Conservation (phyloP, 345 rosid genomes). For the Eucalyptus caleyi region DNA sequence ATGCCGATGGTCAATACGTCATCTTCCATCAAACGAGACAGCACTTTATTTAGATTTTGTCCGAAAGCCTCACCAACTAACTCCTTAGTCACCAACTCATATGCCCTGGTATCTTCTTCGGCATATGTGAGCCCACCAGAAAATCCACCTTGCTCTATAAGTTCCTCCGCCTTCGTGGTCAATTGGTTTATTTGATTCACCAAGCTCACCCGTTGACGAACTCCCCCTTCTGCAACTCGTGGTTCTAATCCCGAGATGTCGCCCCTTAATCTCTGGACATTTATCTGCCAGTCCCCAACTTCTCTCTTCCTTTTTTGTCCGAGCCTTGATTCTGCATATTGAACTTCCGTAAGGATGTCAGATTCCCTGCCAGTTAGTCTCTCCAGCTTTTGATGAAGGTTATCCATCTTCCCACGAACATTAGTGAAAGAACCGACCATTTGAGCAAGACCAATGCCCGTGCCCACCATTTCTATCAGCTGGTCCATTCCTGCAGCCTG, state of each 20-base stretch:
- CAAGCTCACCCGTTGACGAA: background rate
- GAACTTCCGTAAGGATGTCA: background rate
- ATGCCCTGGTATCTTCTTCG: background rate
- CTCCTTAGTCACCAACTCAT: rapidly evolving
- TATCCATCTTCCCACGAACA: background rate
- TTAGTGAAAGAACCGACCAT: rapidly evolving
- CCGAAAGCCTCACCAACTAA: background rate
- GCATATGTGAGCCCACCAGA: rapidly evolving
- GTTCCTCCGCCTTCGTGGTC: background rate
- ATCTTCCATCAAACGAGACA: background rate
- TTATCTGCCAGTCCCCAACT: background rate
- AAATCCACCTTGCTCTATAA: background rate
- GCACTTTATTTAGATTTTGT: background rate
- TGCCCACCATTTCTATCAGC: too few species aligned
- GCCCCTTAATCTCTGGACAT: background rate
- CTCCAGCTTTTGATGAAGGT: background rate
- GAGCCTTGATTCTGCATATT: background rate
- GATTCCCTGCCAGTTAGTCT: background rate
- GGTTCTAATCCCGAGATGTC: background rate
- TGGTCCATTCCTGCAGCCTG: too few species aligned
- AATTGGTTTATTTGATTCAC: background rate
- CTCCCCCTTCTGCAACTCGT: rapidly evolving
- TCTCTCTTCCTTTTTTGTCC: background rate
- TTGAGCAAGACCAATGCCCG: too few species aligned
- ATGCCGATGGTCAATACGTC: background rate